Base-by-base conservation (phyloP, 2,329 filamentous ascomycete genomes). In the Fusarium chuoi region DNA sequence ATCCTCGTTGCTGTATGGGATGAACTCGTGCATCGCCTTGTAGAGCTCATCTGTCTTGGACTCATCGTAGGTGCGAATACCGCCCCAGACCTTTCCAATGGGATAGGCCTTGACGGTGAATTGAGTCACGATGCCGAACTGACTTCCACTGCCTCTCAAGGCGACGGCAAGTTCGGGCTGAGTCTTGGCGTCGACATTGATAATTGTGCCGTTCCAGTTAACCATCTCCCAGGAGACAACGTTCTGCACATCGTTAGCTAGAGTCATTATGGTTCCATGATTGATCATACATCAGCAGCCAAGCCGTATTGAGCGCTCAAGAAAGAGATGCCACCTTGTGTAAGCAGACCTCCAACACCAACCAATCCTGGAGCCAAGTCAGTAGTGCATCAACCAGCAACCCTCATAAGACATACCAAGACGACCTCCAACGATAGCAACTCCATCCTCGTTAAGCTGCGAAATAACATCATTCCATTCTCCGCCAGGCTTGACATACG, bases 401-500 rank as follows among this genome's bases (percentile, higher is more conserved):
- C 2, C 2, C 4, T 8, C 3, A 9, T 2, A 15, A 10, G 2
- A 26, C 63, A 51, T 13, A n/a, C 69, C 69, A 1, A 72, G 24
- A 5, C 69, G 52, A 2, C 69, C 69, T 4, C 69, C 69, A 14
- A 24, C 64, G 0, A 72, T 51, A 1, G 69, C 17, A 30, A 72
- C 64, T 3, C 69, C 69, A 0, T 73, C 17, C 3, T 73, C n/a
- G 3, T 65, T 22, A 0, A 72, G 26, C 1, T 14, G 10, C 2
- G 58, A 65, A 1, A 72, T 72, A 26, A 72, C 69, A 26, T 72
- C 64, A 35, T 72, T 72, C 69, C 69, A 72, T 28, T 72, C 69
- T 20, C 69, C 69, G 0, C 69, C 69, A 4, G 69, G 69, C 39
- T 72, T 73, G 0, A 72, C 64, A 33, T 72, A 73, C 1, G 69